Base-by-base conservation (phyloP, 257 asterid species). In the Petunia axillaris region DNA sequence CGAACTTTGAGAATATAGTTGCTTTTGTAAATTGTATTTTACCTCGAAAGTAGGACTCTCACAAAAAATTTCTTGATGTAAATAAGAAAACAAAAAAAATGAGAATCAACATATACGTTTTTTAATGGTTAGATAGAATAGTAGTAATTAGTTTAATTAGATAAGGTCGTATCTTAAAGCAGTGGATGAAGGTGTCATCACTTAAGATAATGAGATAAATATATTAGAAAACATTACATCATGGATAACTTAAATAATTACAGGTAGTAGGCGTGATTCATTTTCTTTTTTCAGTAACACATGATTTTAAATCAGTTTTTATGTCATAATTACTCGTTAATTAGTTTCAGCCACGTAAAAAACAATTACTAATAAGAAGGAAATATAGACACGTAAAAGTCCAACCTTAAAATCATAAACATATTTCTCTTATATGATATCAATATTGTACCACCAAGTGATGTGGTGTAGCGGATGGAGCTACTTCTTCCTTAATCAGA, bases 181-280 rank as follows among this genome's bases (percentile, higher is more conserved):
- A 4, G 41, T 9, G n/a, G 59, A 70, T 3, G 8, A 25, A 5
- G 6, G 16, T 4, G 14, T 11, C 73, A 65, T 65, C 39, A 14
- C 14, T 68, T 46, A 41, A 46, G 8, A 70, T 16, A 46, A 44
- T 25, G 25, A 25, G 25, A 25, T 25, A 25, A 25, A 25, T 25
- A 44, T 70, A 70, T 68, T 68, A 16, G 16, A 68, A 4, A 68
- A 68, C 40, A 44, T 44, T 44, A 44, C 16, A 16, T 68, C 57
- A 44, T 68, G 58, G 58, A 68, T 68, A 68, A 16, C 16, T 44
- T 68, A 68, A 68, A 68, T 8, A 70, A 70, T 70, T 3, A 9
- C 68, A 63, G 68, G 36, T 7, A 57, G 36, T 7, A 57, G 15
- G 62, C 62, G 16, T 57, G 62, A 63, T 36, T 63, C 13, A 59